Conservation (phyloP, 176 grass and related monocot genomes). For the Bothriochloa decipiens region DNA sequence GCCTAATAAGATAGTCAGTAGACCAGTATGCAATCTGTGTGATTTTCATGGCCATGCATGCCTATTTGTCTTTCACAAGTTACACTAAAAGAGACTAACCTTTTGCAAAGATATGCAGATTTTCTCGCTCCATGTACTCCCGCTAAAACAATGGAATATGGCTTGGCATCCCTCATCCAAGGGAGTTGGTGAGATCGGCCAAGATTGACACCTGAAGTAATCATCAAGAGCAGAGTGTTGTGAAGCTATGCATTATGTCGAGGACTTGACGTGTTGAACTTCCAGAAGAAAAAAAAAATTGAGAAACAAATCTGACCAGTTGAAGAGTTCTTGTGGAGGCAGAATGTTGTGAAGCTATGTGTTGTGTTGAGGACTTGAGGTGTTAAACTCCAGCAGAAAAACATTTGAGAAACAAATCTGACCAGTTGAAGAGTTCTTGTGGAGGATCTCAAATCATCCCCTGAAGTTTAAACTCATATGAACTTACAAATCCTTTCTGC, state of each 20-base stretch:
- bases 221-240: background rate
- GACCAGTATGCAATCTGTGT: conserved; percentile 44
- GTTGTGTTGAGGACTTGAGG: background rate
- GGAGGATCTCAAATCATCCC: background rate
- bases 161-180: background rate
- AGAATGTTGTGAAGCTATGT: background rate
- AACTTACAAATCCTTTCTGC: too few species aligned
- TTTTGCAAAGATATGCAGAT: background rate
- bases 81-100: background rate
- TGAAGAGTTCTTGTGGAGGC: background rate
- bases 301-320: background rate
- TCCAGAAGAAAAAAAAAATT: background rate
- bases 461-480: too few species aligned
- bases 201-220: background rate
- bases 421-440: conserved; percentile 7
- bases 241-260: background rate
- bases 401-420: background rate
- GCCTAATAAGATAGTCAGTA: conserved; percentile 46
- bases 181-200: background rate
- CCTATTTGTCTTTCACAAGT: background rate
- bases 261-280: background rate
- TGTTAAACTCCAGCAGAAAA: background rate
- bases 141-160: background rate
- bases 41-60: background rate
- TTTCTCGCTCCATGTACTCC: background rate